Percentiles rank a stretch among this genome's conserved stretches.
These are phyloP conservation scores for Lasiodiplodia citricola DNA, from an alignment of 2,329 filamentous ascomycete genomes.

Conservation along the genomic window DNA sequence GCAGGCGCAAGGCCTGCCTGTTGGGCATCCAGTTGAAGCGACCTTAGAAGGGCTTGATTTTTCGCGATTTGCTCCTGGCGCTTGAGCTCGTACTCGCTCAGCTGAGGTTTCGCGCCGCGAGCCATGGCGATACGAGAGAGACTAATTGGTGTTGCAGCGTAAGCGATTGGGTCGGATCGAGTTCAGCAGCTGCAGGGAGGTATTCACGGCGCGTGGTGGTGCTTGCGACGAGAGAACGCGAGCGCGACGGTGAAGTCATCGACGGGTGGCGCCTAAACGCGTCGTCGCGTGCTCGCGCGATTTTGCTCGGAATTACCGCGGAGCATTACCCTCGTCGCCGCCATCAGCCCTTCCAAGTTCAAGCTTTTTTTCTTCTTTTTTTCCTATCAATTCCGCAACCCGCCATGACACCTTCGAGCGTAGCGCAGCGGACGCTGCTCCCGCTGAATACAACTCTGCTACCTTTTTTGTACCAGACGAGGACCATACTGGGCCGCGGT, in stretches of 20 bases:
- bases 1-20: constrained; percentile 71
- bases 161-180: neutral
- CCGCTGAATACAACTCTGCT: constrained; percentile 50
- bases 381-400: neutral
- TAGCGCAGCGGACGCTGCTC: neutral
- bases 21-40: constrained; percentile 70
- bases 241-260: constrained; percentile 18
- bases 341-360: neutral
- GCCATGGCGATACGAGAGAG: constrained; percentile 38
- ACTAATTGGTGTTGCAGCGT: neutral
- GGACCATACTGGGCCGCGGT: constrained; percentile 57
- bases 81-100: constrained; percentile 87
- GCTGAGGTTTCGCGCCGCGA: constrained; percentile 50
- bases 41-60: constrained; percentile 81
- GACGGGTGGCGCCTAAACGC: constrained; percentile 4
- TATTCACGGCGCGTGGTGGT: neutral
- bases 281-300: constrained; percentile 26
- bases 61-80: constrained; percentile 85
- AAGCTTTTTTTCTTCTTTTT: neutral
- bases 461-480: constrained; percentile 75
- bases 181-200: neutral
- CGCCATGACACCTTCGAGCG: constrained; percentile 2
- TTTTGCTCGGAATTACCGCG: neutral
- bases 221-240: constrained; percentile 3
- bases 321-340: neutral